Evolutionary conservation across 495 filamentous ascomycete genomes (phyloP), one percentile per base, ranked within the genome.

Genomic region (Cladorrhinum samala): DNA sequence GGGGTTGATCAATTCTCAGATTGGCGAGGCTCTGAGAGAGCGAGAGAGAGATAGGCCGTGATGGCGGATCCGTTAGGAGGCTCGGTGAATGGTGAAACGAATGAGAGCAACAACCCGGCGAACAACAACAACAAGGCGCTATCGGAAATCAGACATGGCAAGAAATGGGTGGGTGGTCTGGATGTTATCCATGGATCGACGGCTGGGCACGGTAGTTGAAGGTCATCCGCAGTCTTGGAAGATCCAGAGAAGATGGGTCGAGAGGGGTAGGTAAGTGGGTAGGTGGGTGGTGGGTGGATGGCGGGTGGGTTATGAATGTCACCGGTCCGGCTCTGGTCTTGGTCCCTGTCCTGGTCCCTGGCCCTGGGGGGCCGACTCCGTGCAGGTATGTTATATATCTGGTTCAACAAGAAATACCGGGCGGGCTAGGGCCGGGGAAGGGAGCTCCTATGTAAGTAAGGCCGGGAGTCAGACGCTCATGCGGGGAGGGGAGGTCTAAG

Each of bases 91-190:
- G 27, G 27, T 33, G 27, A 33, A 33, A 33, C 6, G 27, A 33
- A 33, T 33, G 52, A 55, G 40, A 50, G 33, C 37, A 53, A 55
- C 41, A 41, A 60, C 54, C 51, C 45, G 38, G 51, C 6, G 27
- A 33, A 33, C 56, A 45, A 50, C 51, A 54, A 55, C 33, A 16
- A 30, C 16, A 17, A 52, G n/a, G n/a, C n/a, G n/a, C 56, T 66
- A 68, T 47, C 58, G 63, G 53, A 60, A 60, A 47, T 66, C 58
- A 60, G 40, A 55, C 63, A 68, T 68, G 65, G 50, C 63, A 65
- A 45, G 51, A 33, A 47, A 24, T 36, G 30, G 46, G 6, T 53
- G 49, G 45, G 45, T 40, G 25, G 48, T 53, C 36, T 36, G 53
- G 53, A 46, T 40, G 21, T 49, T 52, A 57, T 67, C 63, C 65